These are phyloP conservation scores for Hypsizygus ulmarius DNA, from an alignment of 1,284 basidiomycete species.

Conservation along the genomic window DNA sequence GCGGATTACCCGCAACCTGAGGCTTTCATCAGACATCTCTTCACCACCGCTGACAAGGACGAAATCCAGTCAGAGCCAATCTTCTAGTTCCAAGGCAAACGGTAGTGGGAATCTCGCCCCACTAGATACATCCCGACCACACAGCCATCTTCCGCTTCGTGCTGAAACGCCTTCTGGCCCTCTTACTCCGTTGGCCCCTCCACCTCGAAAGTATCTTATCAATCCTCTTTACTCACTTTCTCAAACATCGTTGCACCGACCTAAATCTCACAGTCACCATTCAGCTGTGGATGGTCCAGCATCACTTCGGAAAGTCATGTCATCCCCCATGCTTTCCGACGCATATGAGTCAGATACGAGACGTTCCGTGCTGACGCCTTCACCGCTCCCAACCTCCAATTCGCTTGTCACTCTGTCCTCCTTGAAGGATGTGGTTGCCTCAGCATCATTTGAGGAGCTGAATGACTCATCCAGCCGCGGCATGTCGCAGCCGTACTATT, in stretches of 20 bases:
- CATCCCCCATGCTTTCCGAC: slow-evolving; percentile 53
- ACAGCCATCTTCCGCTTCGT: slow-evolving; percentile 43
- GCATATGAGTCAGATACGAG: slow-evolving; percentile 36
- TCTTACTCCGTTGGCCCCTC: slow-evolving; percentile 58
- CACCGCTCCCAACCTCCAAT: slow-evolving; percentile 33
- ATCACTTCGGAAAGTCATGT: slow-evolving; percentile 41
- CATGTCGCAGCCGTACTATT: slow-evolving; percentile 38
- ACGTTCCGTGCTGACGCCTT: slow-evolving; percentile 40
- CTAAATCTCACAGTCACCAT: slow-evolving; percentile 13
- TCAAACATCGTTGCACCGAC: slow-evolving; percentile 46
- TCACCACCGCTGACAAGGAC: slow-evolving; percentile 21
- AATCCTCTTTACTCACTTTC: slow-evolving; percentile 53
- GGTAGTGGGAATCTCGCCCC: slow-evolving; percentile 16
- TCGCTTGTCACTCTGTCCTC: slow-evolving; percentile 9
- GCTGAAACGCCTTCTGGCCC: slow-evolving; percentile 55
- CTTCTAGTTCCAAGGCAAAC: slow-evolving; percentile 19
- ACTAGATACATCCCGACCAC: slow-evolving; percentile 27
- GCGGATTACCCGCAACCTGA: slow-evolving; percentile 33
- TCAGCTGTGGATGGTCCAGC: slow-evolving; percentile 14
- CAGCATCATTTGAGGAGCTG: slow-evolving; percentile 29
- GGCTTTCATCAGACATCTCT: slow-evolving; percentile 23
- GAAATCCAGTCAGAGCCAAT: slow-evolving; percentile 28
- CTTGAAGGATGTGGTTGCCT: slow-evolving; percentile 13
- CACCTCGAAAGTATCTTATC: slow-evolving; percentile 51
- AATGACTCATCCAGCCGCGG: slow-evolving; percentile 24